Evolutionary conservation across 768 basidiomycete species (phyloP).

Genomic region (Mycena metata): DNA sequence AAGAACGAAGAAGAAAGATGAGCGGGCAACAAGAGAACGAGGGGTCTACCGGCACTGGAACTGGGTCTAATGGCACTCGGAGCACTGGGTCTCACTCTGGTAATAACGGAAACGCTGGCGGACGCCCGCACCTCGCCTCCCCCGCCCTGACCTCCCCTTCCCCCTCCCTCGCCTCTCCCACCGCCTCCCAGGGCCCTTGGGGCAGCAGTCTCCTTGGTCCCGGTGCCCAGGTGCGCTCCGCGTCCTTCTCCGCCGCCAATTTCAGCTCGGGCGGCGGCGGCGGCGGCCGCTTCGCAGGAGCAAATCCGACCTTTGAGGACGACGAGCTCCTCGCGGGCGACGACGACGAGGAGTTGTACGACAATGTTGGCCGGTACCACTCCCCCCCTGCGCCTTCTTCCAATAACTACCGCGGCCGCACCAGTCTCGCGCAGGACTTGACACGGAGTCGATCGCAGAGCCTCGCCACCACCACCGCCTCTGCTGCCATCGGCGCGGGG

Average conservation of each 20-base stretch:
- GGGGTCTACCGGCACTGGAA: too few relatives aligned
- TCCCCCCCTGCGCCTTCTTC: background rate
- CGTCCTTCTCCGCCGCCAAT: background rate
- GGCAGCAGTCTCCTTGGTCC: background rate
- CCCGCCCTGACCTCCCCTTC: too few relatives aligned
- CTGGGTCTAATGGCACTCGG: too few relatives aligned
- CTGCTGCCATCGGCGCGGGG: slow-evolving; percentile 13
- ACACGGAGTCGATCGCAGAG: slow-evolving; percentile 36
- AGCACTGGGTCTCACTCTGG: too few relatives aligned
- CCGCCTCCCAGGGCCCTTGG: background rate
- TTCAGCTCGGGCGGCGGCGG: too few relatives aligned
- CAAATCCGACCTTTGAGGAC: slow-evolving; percentile 31
- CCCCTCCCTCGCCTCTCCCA: too few relatives aligned
- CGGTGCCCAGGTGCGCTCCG: background rate
- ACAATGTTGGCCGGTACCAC: slow-evolving; percentile 17
- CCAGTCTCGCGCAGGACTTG: slow-evolving; percentile 15
- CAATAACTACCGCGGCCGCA: slow-evolving; percentile 22
- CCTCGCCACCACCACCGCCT: slow-evolving; percentile 24
- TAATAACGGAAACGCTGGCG: too few relatives aligned
- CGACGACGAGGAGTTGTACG: slow-evolving; percentile 32
- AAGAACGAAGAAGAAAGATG: too few relatives aligned
- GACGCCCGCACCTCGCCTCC: too few relatives aligned
- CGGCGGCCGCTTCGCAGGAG: slow-evolving; percentile 16
- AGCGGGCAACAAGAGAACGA: too few relatives aligned
- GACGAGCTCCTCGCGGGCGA: slow-evolving; percentile 36